These are phyloP conservation scores for Rhizophora mangle DNA, from an alignment of 345 rosid genomes.

Conservation along the genomic window DNA sequence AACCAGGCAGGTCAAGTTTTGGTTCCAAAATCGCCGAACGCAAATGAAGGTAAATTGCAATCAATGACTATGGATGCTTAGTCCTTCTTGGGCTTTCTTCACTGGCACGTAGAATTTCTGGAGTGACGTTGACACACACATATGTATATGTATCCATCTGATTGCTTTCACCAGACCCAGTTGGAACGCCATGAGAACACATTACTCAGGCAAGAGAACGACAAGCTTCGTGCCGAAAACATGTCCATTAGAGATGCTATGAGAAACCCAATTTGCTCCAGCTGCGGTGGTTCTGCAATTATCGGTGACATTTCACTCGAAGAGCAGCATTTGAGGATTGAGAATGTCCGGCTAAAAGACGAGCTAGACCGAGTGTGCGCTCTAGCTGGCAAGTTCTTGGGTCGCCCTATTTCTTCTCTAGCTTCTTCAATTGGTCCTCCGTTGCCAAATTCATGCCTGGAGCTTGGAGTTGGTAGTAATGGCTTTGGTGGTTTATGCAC, in stretches of 20 bases:
- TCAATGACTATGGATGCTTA: not conserved
- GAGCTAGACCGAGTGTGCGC: conserved; percentile 84
- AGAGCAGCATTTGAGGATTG: conserved; percentile 85
- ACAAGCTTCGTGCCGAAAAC: conserved; percentile 84
- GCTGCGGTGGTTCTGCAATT: conserved; percentile 88
- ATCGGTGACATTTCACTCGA: conserved; percentile 76
- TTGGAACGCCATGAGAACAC: conserved; percentile 88
- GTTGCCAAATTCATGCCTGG: conserved; percentile 68
- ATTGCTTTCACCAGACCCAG: conserved; percentile 54
- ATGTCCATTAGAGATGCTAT: conserved; percentile 87
- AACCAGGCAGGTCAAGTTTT: conserved; percentile 92
- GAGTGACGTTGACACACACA: not conserved
- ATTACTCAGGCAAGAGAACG: conserved; percentile 77
- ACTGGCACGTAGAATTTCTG: too few species aligned
- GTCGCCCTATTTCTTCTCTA: conserved; percentile 62
- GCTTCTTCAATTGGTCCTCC: conserved; percentile 37
- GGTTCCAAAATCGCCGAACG: conserved; percentile 97
- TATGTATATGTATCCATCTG: too few species aligned
- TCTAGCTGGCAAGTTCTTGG: conserved; percentile 84
- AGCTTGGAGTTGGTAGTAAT: conserved; percentile 73
- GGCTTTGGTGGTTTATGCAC: conserved; percentile 47
- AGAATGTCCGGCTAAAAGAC: conserved; percentile 79
- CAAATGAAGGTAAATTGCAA: conserved; percentile 75
- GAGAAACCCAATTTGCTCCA: conserved; percentile 83
- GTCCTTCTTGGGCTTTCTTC: not conserved